A percentile compares a stretch with the other conserved stretches of the same genome.
Conservation (phyloP, 176 grass and related monocot species). For the Thalia dealbata region DNA sequence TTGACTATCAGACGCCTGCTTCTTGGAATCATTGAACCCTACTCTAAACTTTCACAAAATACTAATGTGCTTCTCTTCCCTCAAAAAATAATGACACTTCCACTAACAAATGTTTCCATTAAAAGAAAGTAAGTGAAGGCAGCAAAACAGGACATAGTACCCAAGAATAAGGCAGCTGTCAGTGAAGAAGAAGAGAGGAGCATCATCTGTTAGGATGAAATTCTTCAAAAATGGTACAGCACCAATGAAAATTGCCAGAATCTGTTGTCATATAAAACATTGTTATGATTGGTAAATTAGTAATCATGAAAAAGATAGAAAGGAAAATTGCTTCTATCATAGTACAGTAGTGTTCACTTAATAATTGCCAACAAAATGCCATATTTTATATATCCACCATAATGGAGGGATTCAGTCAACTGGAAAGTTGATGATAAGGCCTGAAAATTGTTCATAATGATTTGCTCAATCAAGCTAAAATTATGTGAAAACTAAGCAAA, state of each 20-base stretch:
- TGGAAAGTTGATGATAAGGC: too few species aligned
- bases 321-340: neutral
- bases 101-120: too few species aligned
- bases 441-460: neutral
- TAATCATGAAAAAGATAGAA: neutral
- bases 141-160: constrained; percentile 36
- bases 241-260: constrained; percentile 66
- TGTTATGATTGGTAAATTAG: neutral
- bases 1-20: neutral
- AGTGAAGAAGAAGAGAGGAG: constrained; percentile 97
- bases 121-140: neutral
- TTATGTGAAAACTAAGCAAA: neutral
- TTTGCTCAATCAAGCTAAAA: neutral
- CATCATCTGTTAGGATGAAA: constrained; percentile 78
- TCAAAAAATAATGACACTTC: too few species aligned
- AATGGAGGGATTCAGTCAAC: too few species aligned
- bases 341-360: neutral
- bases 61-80: neutral
- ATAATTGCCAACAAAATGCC: neutral
- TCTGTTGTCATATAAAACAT: constrained; percentile 28
- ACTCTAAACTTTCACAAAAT: neutral
- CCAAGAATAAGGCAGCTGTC: constrained; percentile 99
- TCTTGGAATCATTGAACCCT: neutral
- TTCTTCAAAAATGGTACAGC: constrained; percentile 78
- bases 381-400: neutral